Evolutionary conservation across 768 basidiomycete genomes (phyloP), one percentile per base, ranked within the genome.

Genomic region (Leccinum imitatum): DNA sequence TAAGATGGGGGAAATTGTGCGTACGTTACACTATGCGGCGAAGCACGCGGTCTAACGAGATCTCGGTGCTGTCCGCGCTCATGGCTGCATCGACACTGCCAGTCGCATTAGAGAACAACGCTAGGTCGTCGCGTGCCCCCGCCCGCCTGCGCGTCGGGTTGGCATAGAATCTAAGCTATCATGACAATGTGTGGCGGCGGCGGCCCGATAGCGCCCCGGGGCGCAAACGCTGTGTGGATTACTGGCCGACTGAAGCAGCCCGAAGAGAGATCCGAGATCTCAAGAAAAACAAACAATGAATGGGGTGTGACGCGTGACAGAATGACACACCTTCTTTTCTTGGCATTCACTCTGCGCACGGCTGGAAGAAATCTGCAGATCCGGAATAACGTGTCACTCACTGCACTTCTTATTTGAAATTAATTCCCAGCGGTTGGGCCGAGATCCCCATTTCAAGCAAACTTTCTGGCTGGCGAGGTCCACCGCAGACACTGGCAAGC

Each of bases 341-440:
- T 39, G 58, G 61, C 56, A 54, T 1, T 14, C 23, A 31, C 35
- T 63, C 46, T 69, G 46, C 27, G 61, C 55, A 64, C 59, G 54
- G 27, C 54, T 35, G 50, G 31, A 53, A 39, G 44, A 46, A 56
- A 72, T 73, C 68, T 72, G 72, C 67, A 73, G 71, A 73, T 73
- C 71, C 65, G 70, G 44, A 63, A 64, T 67, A 72, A 71, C 68
- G 61, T 70, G 65, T 69, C 55, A 6, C 31, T 19, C 57, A 57
- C 62, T 39, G 58, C 48, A 17, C 70, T 73, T 73, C 72, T 54
- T 51, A 73, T 75, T 75, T 72, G 63, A 67, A 73, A 73, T 75
- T 25, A 2, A 2, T 31, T 4, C 61, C 61, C 46, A 25, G 11
- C 19, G 31, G 5, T 31, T 54, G 64, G 65, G 35, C 41, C 61